These are phyloP conservation scores for Coffea canephora DNA, from an alignment of 257 asterid genomes.

Conservation along the genomic window DNA sequence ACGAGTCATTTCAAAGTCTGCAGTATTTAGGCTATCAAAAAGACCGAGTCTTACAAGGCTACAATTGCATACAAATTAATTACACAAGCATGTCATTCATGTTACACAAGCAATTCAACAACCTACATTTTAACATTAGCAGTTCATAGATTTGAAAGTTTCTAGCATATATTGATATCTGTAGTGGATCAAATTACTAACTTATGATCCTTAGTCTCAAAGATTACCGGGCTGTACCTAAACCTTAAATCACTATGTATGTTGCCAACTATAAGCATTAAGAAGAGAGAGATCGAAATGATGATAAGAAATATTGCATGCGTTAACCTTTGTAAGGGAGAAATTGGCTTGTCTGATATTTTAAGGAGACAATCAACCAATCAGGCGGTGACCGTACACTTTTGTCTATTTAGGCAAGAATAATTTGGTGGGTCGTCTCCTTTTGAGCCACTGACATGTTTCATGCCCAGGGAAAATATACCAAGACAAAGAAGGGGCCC, in stretches of 20 bases:
- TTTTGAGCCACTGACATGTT: constrained; percentile 8
- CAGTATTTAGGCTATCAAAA: background rate
- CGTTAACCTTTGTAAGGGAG: background rate
- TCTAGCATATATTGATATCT: no score
- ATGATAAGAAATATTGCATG: background rate
- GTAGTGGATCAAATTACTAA: background rate
- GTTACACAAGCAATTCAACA: background rate
- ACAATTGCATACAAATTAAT: background rate
- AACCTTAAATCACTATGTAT: background rate
- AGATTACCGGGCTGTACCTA: background rate
- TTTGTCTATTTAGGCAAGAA: constrained; percentile 16
- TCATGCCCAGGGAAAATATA: constrained; percentile 12
- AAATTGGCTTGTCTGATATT: constrained; percentile 2
- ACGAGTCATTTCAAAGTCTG: background rate
- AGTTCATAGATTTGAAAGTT: background rate
- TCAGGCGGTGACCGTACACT: constrained; percentile 9
- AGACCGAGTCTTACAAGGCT: background rate
- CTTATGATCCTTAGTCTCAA: background rate
- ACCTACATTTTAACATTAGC: background rate
- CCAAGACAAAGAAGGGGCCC: constrained; percentile 11
- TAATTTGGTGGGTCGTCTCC: constrained; percentile 17
- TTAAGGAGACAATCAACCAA: constrained; percentile 8
- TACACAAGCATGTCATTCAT: background rate
- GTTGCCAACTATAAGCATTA: background rate
- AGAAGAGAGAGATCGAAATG: background rate